Conservation (phyloP, 1,284 basidiomycete genomes). For the Vanrija sp. region DNA sequence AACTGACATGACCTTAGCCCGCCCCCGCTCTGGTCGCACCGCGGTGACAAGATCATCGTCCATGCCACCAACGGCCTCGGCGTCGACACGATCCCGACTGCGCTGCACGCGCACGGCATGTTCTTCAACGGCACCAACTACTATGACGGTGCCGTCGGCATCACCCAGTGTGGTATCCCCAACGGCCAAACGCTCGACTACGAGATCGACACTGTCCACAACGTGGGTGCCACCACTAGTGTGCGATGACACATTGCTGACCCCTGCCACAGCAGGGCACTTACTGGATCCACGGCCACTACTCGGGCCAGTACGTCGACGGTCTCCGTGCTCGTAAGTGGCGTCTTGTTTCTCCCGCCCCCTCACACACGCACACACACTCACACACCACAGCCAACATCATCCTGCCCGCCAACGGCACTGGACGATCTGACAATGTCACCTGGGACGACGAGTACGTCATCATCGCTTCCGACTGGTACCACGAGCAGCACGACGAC, state of each 20-base stretch:
- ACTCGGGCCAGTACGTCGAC: conserved; percentile 74
- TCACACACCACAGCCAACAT: conserved; percentile 54
- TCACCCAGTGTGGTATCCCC: conserved; percentile 87
- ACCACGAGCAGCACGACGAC: conserved; percentile 64
- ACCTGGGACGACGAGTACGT: conserved; percentile 89
- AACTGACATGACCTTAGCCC: conserved; percentile 55
- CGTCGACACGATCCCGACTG: conserved; percentile 54
- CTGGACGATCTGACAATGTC: conserved; percentile 50
- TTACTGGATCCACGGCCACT: conserved; percentile 74
- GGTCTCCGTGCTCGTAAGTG: conserved; percentile 44
- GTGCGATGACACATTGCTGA: not conserved
- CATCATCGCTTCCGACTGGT: conserved; percentile 76
- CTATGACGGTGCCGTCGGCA: conserved; percentile 79
- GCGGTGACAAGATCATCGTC: conserved; percentile 61
- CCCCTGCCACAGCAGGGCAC: conserved; percentile 56
- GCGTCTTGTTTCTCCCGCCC: not conserved
- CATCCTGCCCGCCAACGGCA: conserved; percentile 58
- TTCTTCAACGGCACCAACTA: conserved; percentile 80
- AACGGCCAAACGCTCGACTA: conserved; percentile 70
- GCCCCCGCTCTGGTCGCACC: conserved; percentile 69
- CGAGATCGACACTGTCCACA: conserved; percentile 60
- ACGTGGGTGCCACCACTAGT: not conserved
- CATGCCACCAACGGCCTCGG: conserved; percentile 71
- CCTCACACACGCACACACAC: not conserved
- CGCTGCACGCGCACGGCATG: conserved; percentile 81